Conservation (phyloP, 2,329 filamentous ascomycete species). For the Amauroascus verrucosus region DNA sequence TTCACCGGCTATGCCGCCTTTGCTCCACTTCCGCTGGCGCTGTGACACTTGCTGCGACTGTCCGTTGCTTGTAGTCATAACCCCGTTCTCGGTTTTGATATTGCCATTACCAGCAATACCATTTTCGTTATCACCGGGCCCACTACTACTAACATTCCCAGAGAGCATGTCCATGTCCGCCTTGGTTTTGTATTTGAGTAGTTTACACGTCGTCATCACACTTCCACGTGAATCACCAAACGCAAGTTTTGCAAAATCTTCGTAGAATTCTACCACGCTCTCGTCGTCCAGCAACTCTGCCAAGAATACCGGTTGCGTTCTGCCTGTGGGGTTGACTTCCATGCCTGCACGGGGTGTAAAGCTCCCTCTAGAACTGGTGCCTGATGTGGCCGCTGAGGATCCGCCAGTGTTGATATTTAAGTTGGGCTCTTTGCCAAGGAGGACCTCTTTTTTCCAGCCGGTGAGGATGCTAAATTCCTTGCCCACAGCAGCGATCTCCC, state of each 20-base stretch:
- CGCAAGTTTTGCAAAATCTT: conserved; percentile 84
- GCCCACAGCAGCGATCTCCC: conserved; percentile 88
- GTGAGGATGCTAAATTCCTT: conserved; percentile 96
- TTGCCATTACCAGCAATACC: neutral
- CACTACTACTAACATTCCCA: conserved; percentile 20
- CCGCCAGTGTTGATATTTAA: conserved; percentile 70
- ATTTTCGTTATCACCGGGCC: conserved; percentile 32
- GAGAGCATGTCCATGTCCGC: conserved; percentile 41
- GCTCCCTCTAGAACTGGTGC: conserved; percentile 38
- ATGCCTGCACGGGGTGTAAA: conserved; percentile 39
- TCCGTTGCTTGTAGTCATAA: conserved; percentile 19
- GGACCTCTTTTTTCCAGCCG: conserved; percentile 82
- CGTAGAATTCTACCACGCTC: conserved; percentile 86
- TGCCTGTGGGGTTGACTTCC: conserved; percentile 29
- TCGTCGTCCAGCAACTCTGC: conserved; percentile 90
- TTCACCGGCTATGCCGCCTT: conserved; percentile 39
- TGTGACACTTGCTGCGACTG: conserved; percentile 49
- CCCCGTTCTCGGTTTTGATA: conserved; percentile 15
- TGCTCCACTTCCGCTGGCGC: conserved; percentile 34
- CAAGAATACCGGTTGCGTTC: conserved; percentile 71
- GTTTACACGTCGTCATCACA: conserved; percentile 70
- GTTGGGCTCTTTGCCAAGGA: conserved; percentile 80
- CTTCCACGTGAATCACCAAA: conserved; percentile 84
- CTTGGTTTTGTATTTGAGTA: conserved; percentile 81
- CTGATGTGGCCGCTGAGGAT: conserved; percentile 26